phyloP scores from a whole-genome alignment of 768 basidiomycete species.

The Hericium rajendrae region DNA sequence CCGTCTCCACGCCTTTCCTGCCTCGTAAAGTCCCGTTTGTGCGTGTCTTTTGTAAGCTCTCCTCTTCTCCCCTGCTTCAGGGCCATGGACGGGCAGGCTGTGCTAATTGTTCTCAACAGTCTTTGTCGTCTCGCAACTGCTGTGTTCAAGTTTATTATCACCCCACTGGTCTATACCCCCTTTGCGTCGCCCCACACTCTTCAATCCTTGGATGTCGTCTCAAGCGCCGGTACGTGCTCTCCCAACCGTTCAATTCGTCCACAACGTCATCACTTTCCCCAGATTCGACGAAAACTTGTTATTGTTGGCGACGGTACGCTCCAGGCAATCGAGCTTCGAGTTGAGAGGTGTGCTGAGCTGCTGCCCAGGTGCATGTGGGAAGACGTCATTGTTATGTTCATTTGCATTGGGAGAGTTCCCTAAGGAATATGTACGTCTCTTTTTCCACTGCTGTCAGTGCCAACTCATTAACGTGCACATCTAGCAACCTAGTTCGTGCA shows the following conservation, averaged over 20 bases:
- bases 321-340: not conserved
- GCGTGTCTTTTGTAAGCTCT: not conserved
- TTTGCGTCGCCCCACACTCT: not conserved
- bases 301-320: slow-evolving; percentile 89
- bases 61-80: not conserved
- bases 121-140: not conserved
- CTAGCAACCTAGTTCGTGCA: slow-evolving; percentile 39
- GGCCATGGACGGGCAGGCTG: not conserved
- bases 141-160: not conserved
- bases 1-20: too few relatives aligned
- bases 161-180: not conserved
- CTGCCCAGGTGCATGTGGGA: slow-evolving; percentile 81
- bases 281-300: slow-evolving; percentile 94
- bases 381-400: slow-evolving; percentile 84
- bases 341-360: slow-evolving; percentile 7
- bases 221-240: slow-evolving; percentile 10
- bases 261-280: not conserved
- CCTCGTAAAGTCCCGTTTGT: not conserved
- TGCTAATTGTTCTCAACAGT: not conserved
- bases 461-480: not conserved
- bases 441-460: not conserved
- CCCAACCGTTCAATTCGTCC: not conserved
- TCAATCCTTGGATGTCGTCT: slow-evolving; percentile 8
- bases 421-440: slow-evolving; percentile 77
- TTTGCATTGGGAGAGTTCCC: slow-evolving; percentile 94